These are phyloP conservation scores for Sphagnum fallax DNA, from an alignment of 228 moss, liverwort and hornwort genomes.

Conservation along the genomic window DNA sequence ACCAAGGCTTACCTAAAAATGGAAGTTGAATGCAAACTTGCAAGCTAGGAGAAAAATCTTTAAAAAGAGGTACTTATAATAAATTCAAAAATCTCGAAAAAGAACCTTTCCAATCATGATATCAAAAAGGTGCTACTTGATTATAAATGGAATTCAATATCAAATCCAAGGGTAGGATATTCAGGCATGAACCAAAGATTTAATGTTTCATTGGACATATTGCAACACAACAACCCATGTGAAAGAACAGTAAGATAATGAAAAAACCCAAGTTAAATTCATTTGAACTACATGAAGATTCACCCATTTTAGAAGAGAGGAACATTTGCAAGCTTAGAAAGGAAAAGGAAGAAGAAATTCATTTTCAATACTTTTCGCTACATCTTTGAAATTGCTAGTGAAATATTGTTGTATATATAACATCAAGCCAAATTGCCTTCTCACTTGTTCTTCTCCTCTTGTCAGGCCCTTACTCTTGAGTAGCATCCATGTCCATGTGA, in stretches of 20 bases:
- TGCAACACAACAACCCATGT: too few species aligned
- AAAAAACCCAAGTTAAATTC: too few species aligned
- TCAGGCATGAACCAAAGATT: too few species aligned
- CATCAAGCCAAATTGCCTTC: conserved; percentile 4
- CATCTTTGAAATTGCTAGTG: conserved; percentile 9
- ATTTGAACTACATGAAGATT: too few species aligned
- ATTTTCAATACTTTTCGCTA: conserved; percentile 9
- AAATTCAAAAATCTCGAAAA: background rate
- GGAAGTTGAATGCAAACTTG: conserved; percentile 89
- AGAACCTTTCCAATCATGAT: too few species aligned
- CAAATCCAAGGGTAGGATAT: too few species aligned
- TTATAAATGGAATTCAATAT: too few species aligned
- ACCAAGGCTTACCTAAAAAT: conserved; percentile 59
- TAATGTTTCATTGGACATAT: too few species aligned
- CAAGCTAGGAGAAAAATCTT: conserved; percentile 78
- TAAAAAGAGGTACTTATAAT: conserved; percentile 63
- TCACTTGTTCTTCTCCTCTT: conserved; percentile 5
- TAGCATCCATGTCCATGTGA: background rate
- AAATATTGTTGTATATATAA: conserved; percentile 6
- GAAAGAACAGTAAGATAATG: too few species aligned
- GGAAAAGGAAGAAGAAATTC: background rate
- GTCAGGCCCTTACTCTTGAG: background rate
- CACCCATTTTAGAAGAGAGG: too few species aligned
- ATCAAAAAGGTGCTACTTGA: too few species aligned
- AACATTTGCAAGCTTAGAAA: too few species aligned